Base-by-base conservation (phyloP, 1,139 yeast species). In the Sugiyamaella sp. region DNA sequence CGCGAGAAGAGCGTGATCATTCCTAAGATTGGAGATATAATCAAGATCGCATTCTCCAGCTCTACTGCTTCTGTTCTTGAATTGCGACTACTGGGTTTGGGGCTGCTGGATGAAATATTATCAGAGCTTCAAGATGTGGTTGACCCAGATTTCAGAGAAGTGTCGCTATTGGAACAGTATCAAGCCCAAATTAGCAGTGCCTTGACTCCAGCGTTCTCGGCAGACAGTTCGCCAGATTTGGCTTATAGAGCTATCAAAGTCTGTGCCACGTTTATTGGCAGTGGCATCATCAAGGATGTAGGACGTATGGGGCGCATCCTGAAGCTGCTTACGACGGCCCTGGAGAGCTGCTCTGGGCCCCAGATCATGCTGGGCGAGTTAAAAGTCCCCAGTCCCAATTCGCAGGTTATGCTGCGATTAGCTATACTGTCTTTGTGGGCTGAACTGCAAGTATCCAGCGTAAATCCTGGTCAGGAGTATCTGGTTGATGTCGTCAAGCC, bases 151-250 rank as follows among this genome's bases (percentile, higher is more conserved):
- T 86, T 85, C 62, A 85, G 88, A 0, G 84, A 84, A 1, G 80
- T 80, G 9, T 82, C 95, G 0, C 76, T 90, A 10, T 74, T 93
- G 54, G 96, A 89, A 62, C 97, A 90, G 69, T 96, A 88, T 64
- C 97, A 93, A 65, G 98, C 98, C 0, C 97, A 90, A 63, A 87
- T 93, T 16, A 86, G 89, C 10, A 85, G 96, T 58, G 96, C 98
- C 0, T 76, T 93, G 56, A 80, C 90, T 47, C 97, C 98, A 0
- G 89, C 96, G n/a, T 93, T 93, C 71, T 80, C 80, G 41, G 75
- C 80, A 2, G 90, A 85, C 24, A 85, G 90, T 53, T 85, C 86
- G 22, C 81, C 95, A 0, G 80, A 80, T 45, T 80, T 89, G 0
- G 90, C 95, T 3, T 82, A 88, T 17, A 81, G 81, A 57, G 97